These are phyloP conservation scores for Cytospora piceicola DNA, from an alignment of 2,329 filamentous ascomycete species.

Conservation along the genomic window DNA sequence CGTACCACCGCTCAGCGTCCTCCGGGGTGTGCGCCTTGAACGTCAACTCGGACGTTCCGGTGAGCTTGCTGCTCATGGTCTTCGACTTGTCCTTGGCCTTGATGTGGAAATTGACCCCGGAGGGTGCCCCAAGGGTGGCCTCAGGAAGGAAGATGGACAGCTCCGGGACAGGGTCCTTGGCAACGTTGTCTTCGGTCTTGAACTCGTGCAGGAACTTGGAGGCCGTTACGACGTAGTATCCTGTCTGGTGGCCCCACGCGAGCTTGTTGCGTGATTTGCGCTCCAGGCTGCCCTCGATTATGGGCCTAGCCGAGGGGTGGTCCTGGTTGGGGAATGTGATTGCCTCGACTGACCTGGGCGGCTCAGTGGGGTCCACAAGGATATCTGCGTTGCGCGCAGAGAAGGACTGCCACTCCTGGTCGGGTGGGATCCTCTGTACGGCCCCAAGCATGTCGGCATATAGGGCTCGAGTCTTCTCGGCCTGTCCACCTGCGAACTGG, in stretches of 20 bases:
- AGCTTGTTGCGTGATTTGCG: conserved; percentile 89
- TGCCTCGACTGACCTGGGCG: conserved; percentile 72
- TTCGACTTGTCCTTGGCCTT: conserved; percentile 92
- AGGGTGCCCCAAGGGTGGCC: conserved; percentile 72
- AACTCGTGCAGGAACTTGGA: conserved; percentile 93
- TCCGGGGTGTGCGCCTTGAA: conserved; percentile 86
- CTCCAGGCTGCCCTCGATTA: conserved; percentile 88
- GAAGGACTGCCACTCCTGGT: conserved; percentile 94
- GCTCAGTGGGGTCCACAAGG: conserved; percentile 76
- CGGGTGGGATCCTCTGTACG: conserved; percentile 74
- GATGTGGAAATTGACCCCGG: conserved; percentile 85
- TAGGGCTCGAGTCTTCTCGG: conserved; percentile 78
- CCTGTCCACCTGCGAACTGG: conserved; percentile 77
- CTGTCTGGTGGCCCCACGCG: conserved; percentile 73
- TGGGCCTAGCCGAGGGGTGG: conserved; percentile 75
- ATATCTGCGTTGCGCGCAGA: conserved; percentile 68
- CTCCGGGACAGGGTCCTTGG: conserved; percentile 77
- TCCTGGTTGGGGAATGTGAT: conserved; percentile 88
- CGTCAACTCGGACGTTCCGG: conserved; percentile 75
- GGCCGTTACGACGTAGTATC: conserved; percentile 89
- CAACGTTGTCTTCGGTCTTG: conserved; percentile 79
- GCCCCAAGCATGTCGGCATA: conserved; percentile 82
- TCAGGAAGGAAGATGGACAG: conserved; percentile 91
- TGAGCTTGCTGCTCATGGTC: conserved; percentile 78
- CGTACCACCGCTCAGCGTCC: conserved; percentile 85